Percentiles rank a stretch among this genome's conserved stretches.
These are phyloP conservation scores for Termitomyces sp. DNA, from an alignment of 768 basidiomycete genomes.

Conservation along the genomic window DNA sequence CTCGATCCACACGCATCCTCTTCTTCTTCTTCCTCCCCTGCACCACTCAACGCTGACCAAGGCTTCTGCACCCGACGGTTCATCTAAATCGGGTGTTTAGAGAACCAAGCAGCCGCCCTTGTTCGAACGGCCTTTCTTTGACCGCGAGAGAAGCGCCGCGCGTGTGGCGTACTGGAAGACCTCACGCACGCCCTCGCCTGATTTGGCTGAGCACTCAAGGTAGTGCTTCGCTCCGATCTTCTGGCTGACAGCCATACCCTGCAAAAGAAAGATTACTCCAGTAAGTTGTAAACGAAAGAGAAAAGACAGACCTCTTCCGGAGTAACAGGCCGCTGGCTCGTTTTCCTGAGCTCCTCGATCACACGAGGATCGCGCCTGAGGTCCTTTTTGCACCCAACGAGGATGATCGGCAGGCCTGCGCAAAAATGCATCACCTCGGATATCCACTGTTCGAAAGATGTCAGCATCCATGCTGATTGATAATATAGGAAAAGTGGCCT, in stretches of 20 bases:
- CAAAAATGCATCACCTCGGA: slow-evolving; percentile 99
- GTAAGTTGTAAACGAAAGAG: background rate
- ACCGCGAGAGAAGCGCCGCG: slow-evolving; percentile 63
- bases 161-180: slow-evolving; percentile 98
- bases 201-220: slow-evolving; percentile 95
- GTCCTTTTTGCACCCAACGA: slow-evolving; percentile 99
- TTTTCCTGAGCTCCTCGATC: slow-evolving; percentile 91
- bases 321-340: slow-evolving; percentile 90
- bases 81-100: background rate
- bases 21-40: background rate
- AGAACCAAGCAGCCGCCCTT: slow-evolving; percentile 14
- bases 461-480: background rate
- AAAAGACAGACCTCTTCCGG: slow-evolving; percentile 70
- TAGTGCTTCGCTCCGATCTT: slow-evolving; percentile 98
- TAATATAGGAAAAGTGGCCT: slow-evolving; percentile 19
- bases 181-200: slow-evolving; percentile 95
- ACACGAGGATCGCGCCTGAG: slow-evolving; percentile 89
- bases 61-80: background rate
- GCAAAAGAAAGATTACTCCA: background rate
- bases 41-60: background rate
- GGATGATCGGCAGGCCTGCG: slow-evolving; percentile 87
- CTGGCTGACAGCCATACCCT: slow-evolving; percentile 93
- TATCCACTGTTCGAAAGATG: slow-evolving; percentile 68
- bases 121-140: slow-evolving; percentile 13
- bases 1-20: too few relatives aligned